Evolutionary conservation across 768 basidiomycete genomes (phyloP).

Genomic region (Pholiota molesta): DNA sequence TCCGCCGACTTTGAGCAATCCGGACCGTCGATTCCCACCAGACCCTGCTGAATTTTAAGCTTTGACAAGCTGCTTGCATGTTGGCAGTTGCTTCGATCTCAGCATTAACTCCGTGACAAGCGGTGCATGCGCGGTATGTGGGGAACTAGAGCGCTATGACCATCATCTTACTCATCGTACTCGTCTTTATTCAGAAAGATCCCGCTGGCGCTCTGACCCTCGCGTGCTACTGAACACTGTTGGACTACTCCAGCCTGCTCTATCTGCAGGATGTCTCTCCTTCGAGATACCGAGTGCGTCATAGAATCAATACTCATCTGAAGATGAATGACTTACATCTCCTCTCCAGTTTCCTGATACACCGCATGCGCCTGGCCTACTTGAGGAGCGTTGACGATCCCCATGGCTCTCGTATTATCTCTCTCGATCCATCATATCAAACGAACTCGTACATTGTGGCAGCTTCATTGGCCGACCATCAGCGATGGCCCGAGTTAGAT

Average conservation of each 20-base stretch:
- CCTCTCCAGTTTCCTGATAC: slow-evolving; percentile 65
- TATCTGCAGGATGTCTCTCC: not conserved
- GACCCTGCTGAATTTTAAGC: not conserved
- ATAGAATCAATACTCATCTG: not conserved
- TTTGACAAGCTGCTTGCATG: not conserved
- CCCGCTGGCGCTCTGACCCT: too few species aligned
- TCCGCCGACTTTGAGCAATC: too few species aligned
- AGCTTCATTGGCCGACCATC: slow-evolving; percentile 74
- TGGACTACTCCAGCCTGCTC: too few species aligned
- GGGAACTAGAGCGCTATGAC: not conserved
- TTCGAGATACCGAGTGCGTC: slow-evolving; percentile 8
- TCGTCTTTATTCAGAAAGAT: not conserved
- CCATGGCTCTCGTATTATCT: slow-evolving; percentile 79
- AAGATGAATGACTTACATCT: not conserved
- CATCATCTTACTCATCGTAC: not conserved
- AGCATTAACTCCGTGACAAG: not conserved
- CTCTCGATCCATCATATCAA: slow-evolving; percentile 75
- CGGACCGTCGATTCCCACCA: not conserved
- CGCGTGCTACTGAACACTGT: too few species aligned
- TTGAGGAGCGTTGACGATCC: slow-evolving; percentile 87
- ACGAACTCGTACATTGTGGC: slow-evolving; percentile 85
- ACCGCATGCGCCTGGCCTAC: slow-evolving; percentile 82
- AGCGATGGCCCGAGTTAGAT: slow-evolving; percentile 85
- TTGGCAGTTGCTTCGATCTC: not conserved
- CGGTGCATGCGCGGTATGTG: too few species aligned